These are phyloP conservation scores for Saposhnikovia divaricata DNA, from an alignment of 129 eudicot species.

Conservation along the genomic window DNA sequence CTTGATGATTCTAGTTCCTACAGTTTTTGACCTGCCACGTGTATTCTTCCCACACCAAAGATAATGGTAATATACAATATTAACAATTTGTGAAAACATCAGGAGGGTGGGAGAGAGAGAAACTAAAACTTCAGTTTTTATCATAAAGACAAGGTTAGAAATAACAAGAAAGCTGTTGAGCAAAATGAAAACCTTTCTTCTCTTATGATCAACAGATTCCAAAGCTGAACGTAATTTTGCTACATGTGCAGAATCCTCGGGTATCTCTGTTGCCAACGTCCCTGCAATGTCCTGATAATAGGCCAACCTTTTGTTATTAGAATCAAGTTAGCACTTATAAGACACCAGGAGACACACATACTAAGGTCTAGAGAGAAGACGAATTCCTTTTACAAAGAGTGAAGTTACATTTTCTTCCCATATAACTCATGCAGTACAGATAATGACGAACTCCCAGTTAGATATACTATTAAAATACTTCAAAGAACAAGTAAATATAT, in stretches of 20 bases:
- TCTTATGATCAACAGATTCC: constrained; percentile 98
- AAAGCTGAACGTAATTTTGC: constrained; percentile 88
- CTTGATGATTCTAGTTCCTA: not conserved
- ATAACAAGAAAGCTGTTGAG: not conserved
- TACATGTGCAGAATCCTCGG: constrained; percentile 84
- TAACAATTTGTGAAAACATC: not conserved
- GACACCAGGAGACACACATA: not conserved
- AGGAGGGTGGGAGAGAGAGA: not conserved
- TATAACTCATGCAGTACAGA: not conserved
- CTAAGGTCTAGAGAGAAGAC: not conserved
- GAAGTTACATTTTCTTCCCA: not conserved
- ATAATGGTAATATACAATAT: not conserved
- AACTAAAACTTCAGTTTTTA: not conserved
- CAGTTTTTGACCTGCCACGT: not conserved
- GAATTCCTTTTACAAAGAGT: not conserved
- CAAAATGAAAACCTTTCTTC: constrained; percentile 60
- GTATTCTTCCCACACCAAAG: not conserved
- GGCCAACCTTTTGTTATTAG: constrained; percentile 3
- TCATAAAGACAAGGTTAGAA: not conserved
- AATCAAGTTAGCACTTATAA: not conserved
- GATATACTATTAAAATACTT: not conserved
- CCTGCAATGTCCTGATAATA: constrained; percentile 85
- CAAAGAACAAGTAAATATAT: not conserved
- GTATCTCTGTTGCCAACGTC: constrained; percentile 84
- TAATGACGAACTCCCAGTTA: not conserved